Percentiles rank a stretch among this genome's conserved stretches.
Evolutionary conservation across 768 basidiomycete species (phyloP).

Genomic region (Termitomyces eurrhizus): DNA sequence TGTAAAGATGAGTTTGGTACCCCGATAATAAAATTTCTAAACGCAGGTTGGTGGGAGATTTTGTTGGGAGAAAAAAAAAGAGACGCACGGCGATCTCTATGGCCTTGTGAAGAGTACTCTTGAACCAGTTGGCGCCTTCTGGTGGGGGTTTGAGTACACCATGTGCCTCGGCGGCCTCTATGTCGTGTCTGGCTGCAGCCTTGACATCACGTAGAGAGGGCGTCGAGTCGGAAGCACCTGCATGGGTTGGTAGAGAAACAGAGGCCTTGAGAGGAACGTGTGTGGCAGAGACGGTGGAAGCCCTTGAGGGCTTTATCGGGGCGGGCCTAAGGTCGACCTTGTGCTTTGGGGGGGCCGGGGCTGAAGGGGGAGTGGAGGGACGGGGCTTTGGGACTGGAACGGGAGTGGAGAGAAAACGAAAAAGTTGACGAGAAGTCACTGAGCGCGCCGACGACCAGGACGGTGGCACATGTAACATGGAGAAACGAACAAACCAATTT

Average conservation of each 20-base stretch:
- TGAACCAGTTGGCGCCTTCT: conserved; percentile 51
- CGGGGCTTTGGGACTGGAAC: conserved; percentile 21
- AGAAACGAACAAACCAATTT: conserved; percentile 7
- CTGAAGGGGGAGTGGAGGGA: not conserved
- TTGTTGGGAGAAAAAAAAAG: not conserved
- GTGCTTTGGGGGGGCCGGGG: conserved; percentile 33
- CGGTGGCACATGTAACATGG: conserved; percentile 14
- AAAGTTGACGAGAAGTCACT: conserved; percentile 4
- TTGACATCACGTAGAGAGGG: conserved; percentile 32
- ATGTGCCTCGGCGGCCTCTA: conserved; percentile 59
- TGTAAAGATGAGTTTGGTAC: conserved; percentile 66
- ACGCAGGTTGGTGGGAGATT: not conserved
- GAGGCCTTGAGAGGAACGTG: conserved; percentile 27
- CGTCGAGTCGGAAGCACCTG: conserved; percentile 11
- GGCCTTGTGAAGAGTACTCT: conserved; percentile 43
- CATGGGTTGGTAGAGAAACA: conserved; percentile 18
- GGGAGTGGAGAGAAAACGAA: conserved; percentile 15
- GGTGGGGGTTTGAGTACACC: conserved; percentile 71
- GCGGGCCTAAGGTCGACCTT: conserved; percentile 62
- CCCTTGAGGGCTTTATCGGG: conserved; percentile 44
- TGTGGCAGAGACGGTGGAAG: conserved; percentile 20
- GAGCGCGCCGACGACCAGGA: conserved; percentile 10
- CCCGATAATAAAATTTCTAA: conserved; percentile 83
- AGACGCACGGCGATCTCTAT: conserved; percentile 41
- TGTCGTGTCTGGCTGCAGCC: conserved; percentile 56